Evolutionary conservation across 2,329 filamentous ascomycete genomes (phyloP).

Genomic region (Epichloe gansuensis): DNA sequence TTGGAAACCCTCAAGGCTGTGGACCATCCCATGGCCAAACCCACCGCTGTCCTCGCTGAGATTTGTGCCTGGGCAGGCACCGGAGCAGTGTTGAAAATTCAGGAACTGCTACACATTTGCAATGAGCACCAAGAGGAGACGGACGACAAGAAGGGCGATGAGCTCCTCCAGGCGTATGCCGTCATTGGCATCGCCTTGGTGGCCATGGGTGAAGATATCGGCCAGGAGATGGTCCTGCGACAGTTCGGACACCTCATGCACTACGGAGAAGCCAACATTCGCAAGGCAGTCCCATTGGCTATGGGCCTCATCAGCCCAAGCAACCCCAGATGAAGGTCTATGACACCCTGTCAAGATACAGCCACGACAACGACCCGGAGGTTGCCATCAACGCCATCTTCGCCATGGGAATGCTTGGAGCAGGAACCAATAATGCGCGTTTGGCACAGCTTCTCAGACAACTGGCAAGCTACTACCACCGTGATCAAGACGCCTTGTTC

Average conservation of each 20-base stretch:
- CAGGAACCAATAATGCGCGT: slow-evolving; percentile 95
- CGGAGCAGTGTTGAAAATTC: slow-evolving; percentile 90
- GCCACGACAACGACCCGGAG: slow-evolving; percentile 96
- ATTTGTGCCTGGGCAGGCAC: slow-evolving; percentile 98
- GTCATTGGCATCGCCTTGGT: slow-evolving; percentile 90
- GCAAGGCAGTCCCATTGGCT: slow-evolving; percentile 86
- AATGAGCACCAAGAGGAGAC: slow-evolving; percentile 94
- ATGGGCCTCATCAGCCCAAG: slow-evolving; percentile 95
- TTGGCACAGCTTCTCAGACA: slow-evolving; percentile 89
- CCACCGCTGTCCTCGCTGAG: slow-evolving; percentile 86
- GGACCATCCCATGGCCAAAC: slow-evolving; percentile 91
- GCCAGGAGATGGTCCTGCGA: slow-evolving; percentile 95
- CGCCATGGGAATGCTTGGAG: slow-evolving; percentile 93
- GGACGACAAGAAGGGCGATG: slow-evolving; percentile 89
- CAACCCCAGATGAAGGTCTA: slow-evolving; percentile 99
- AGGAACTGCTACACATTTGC: slow-evolving; percentile 94
- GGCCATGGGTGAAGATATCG: slow-evolving; percentile 95
- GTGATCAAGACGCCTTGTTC: slow-evolving; percentile 90
- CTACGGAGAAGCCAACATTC: slow-evolving; percentile 94
- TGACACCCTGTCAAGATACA: slow-evolving; percentile 93
- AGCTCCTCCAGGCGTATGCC: slow-evolving; percentile 90
- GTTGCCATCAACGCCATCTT: slow-evolving; percentile 98
- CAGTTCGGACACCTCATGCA: slow-evolving; percentile 99
- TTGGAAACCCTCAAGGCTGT: slow-evolving; percentile 94
- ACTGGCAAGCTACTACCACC: slow-evolving; percentile 94